Conservation (phyloP, 768 basidiomycete species). For the Phylloporus sp. region DNA sequence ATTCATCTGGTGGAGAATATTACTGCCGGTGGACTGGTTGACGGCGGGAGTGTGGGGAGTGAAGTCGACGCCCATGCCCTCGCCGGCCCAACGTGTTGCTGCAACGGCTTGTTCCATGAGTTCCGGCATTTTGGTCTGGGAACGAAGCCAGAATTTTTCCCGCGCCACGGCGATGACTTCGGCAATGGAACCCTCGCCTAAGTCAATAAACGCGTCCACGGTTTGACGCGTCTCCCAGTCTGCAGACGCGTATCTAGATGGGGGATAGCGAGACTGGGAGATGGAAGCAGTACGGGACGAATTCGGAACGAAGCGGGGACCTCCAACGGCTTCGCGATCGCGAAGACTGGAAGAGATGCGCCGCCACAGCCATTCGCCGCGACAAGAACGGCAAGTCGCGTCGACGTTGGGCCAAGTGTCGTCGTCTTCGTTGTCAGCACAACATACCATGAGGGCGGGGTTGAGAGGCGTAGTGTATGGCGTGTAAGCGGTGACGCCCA, state of each 20-base stretch:
- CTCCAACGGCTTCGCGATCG: conserved; percentile 58
- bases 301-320: conserved; percentile 29
- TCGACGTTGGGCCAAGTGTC: conserved; percentile 61
- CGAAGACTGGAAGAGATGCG: conserved; percentile 42
- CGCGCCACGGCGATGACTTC: conserved; percentile 58
- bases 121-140: conserved; percentile 58
- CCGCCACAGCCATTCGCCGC: conserved; percentile 61
- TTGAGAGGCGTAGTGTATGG: conserved; percentile 23
- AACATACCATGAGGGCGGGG: conserved; percentile 38
- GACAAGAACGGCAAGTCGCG: conserved; percentile 64
- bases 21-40: conserved; percentile 7
- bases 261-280: conserved; percentile 22
- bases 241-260: conserved; percentile 25
- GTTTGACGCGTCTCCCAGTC: conserved; percentile 69
- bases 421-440: conserved; percentile 69
- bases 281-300: conserved; percentile 11
- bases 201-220: conserved; percentile 67
- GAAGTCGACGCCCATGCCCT: conserved; percentile 32
- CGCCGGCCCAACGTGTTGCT: conserved; percentile 43
- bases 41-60: conserved; percentile 16
- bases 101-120: conserved; percentile 66
- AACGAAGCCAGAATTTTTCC: conserved; percentile 69
- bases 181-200: conserved; percentile 61
- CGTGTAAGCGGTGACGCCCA: conserved; percentile 22
- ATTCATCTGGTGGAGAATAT: conserved; percentile 4